Evolutionary conservation across 2,329 filamentous ascomycete genomes (phyloP).

Genomic region (Graphium sp.): DNA sequence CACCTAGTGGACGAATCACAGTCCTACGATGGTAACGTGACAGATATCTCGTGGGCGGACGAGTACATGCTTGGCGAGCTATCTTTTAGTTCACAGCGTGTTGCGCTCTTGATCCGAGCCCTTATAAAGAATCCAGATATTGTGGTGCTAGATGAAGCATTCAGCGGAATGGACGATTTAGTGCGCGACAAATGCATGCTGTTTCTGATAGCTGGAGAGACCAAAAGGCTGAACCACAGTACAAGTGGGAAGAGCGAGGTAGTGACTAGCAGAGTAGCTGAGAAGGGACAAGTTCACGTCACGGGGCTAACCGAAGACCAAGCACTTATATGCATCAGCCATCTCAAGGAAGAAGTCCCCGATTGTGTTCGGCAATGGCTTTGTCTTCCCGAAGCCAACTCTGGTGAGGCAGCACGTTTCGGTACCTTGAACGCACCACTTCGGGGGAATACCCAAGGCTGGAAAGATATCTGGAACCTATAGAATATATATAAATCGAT

Average conservation of each 20-base stretch:
- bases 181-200: conserved; percentile 76
- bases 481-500: conserved; percentile 2
- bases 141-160: conserved; percentile 75
- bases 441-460: conserved; percentile 35
- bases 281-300: conserved; percentile 29
- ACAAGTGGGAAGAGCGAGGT: conserved; percentile 17
- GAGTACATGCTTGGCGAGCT: conserved; percentile 53
- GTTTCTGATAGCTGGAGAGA: conserved; percentile 55
- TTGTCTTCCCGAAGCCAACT: conserved; percentile 63
- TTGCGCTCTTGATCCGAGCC: conserved; percentile 70
- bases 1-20: too few relatives aligned
- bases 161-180: conserved; percentile 66
- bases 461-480: conserved; percentile 48
- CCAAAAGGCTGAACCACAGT: too few relatives aligned
- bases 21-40: conserved; percentile 7
- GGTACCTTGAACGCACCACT: conserved; percentile 47
- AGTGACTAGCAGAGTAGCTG: conserved; percentile 27
- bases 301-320: conserved; percentile 51
- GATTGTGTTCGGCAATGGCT: conserved; percentile 71
- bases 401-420: conserved; percentile 40
- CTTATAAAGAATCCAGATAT: conserved; percentile 68
- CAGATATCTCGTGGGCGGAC: conserved; percentile 41
- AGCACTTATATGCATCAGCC: conserved; percentile 82
- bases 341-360: conserved; percentile 81
- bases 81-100: conserved; percentile 67